phyloP scores from a whole-genome alignment of 768 basidiomycete species.

The Russula ochroleuca region DNA sequence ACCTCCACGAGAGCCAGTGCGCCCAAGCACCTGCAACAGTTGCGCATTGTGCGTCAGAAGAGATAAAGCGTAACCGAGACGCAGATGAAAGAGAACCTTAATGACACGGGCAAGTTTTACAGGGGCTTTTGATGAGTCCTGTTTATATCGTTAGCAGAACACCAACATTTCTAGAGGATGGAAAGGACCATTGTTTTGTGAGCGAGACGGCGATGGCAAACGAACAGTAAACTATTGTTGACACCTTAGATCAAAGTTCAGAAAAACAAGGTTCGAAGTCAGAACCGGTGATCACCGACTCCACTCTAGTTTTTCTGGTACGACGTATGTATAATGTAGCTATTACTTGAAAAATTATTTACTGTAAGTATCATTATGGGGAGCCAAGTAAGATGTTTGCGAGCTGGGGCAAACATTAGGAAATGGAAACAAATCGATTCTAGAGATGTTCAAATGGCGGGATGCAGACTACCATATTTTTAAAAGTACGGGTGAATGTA shows the following conservation, averaged over 20 bases:
- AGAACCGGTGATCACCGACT: conserved; percentile 10
- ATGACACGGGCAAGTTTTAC: conserved; percentile 98
- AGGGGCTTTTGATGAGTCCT: conserved; percentile 86
- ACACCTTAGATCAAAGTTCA: conserved; percentile 19
- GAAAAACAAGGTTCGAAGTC: conserved; percentile 14
- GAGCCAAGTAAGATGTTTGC: no score
- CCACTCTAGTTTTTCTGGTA: background rate
- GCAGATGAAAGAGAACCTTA: conserved; percentile 55
- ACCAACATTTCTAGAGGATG: background rate
- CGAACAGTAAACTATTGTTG: background rate
- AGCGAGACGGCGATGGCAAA: conserved; percentile 6
- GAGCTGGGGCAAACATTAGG: no score
- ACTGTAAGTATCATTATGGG: no score
- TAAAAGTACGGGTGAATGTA: background rate
- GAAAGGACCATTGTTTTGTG: conserved; percentile 34
- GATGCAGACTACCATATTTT: no score
- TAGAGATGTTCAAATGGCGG: no score
- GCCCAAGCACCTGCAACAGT: conserved; percentile 77
- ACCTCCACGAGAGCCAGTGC: conserved; percentile 98
- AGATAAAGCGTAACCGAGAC: background rate
- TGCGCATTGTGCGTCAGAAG: conserved; percentile 20
- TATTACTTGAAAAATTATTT: no score
- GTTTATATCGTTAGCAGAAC: conserved; percentile 27
- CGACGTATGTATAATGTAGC: no score
- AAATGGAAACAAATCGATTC: no score